These are phyloP conservation scores for Mollisia scopiformis DNA, from an alignment of 2,329 filamentous ascomycete species.

Conservation along the genomic window DNA sequence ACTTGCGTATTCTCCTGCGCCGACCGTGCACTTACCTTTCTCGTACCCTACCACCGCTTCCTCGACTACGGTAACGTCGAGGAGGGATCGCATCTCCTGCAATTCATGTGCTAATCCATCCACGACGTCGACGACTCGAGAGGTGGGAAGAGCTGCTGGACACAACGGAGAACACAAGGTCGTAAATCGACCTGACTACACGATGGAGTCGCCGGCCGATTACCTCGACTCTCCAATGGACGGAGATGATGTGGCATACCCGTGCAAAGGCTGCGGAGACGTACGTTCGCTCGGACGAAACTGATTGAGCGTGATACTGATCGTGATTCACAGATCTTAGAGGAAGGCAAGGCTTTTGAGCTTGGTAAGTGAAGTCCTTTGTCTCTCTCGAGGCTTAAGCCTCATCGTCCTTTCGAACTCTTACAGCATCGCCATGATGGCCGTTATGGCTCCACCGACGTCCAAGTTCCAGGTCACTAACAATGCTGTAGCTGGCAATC, in stretches of 20 bases:
- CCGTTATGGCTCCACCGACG: conserved; percentile 1
- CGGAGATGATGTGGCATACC: conserved; percentile 77
- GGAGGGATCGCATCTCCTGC: conserved; percentile 28
- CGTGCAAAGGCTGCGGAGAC: conserved; percentile 92
- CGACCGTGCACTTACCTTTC: conserved; percentile 20
- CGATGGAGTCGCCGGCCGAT: conserved; percentile 57
- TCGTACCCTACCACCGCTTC: background rate
- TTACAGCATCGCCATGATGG: background rate
- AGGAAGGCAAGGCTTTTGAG: conserved; percentile 98
- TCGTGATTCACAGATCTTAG: conserved; percentile 72
- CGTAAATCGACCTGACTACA: conserved; percentile 21
- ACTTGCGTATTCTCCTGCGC: conserved; percentile 24
- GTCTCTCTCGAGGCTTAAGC: background rate
- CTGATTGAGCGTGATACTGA: conserved; percentile 27
- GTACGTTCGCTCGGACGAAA: conserved; percentile 51
- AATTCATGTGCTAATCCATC: conserved; percentile 30
- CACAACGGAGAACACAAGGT: conserved; percentile 22
- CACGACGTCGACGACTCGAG: conserved; percentile 24
- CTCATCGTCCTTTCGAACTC: background rate
- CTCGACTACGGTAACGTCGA: conserved; percentile 12
- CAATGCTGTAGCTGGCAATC: conserved; percentile 73
- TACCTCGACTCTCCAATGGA: conserved; percentile 61
- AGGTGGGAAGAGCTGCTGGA: conserved; percentile 29
- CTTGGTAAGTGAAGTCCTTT: conserved; percentile 67
- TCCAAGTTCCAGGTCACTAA: conserved; percentile 26